These are phyloP conservation scores for Globisporangium mamillatum DNA, from an alignment of 352 stramenopile genomes.

Conservation along the genomic window DNA sequence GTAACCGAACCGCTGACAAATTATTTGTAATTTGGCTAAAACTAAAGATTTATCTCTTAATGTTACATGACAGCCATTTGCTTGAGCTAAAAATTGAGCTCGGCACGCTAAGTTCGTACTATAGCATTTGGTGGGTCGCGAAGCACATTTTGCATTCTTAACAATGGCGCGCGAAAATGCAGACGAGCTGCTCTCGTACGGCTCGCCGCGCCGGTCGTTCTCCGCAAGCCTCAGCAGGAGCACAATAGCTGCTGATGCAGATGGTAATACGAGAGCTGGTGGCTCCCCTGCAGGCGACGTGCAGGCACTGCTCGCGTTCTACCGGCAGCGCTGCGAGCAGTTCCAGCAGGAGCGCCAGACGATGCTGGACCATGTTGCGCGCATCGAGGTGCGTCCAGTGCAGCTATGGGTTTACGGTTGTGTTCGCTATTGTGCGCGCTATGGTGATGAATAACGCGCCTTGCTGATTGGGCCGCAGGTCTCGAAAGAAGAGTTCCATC, in stretches of 20 bases:
- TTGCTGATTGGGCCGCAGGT: slow-evolving; percentile 30
- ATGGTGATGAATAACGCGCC: not conserved
- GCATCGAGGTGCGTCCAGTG: slow-evolving; percentile 44
- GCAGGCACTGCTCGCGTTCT: slow-evolving; percentile 52
- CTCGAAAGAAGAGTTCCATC: slow-evolving; percentile 72
- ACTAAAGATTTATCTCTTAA: too few relatives aligned
- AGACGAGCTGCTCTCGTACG: slow-evolving; percentile 59
- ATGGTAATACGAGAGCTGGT: slow-evolving; percentile 1
- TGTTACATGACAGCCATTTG: too few relatives aligned
- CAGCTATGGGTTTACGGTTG: not conserved
- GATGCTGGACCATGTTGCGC: slow-evolving; percentile 47
- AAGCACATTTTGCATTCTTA: not conserved
- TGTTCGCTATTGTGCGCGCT: not conserved
- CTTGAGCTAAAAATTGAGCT: too few relatives aligned
- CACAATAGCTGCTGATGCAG: not conserved
- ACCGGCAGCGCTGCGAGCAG: slow-evolving; percentile 57
- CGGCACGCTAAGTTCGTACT: too few relatives aligned
- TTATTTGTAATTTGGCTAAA: too few relatives aligned
- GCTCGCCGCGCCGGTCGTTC: slow-evolving; percentile 39
- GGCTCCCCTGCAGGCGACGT: slow-evolving; percentile 4
- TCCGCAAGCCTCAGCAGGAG: slow-evolving; percentile 21
- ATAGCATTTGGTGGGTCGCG: too few relatives aligned
- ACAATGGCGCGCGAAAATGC: slow-evolving; percentile 18
- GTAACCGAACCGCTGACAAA: too few relatives aligned
- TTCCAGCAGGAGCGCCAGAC: slow-evolving; percentile 63